Evolutionary conservation across 192 early-diverging fungal genomes (phyloP).

Genomic region (Backusella macrospora): DNA sequence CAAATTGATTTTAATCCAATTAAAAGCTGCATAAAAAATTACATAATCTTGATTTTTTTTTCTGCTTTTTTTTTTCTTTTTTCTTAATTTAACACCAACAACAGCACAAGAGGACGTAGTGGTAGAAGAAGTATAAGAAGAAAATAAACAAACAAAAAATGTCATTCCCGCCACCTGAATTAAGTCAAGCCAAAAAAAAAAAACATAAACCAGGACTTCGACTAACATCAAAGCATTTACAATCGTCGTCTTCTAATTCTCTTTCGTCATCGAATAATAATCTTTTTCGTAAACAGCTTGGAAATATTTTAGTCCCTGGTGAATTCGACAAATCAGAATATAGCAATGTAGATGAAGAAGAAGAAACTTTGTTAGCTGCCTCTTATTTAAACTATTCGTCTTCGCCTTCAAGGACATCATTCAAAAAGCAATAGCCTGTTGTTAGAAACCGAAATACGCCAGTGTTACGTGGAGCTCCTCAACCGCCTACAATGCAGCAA

Average conservation of each 20-base stretch:
- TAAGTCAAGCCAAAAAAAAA: too few species aligned
- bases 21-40: too few species aligned
- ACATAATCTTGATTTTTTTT: too few species aligned
- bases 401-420: background rate
- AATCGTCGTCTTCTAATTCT: too few species aligned
- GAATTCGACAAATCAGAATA: too few species aligned
- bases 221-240: background rate
- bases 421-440: too few species aligned
- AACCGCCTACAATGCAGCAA: background rate
- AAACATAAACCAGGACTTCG: conserved; percentile 22
- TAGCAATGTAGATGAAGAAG: too few species aligned
- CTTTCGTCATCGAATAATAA: conserved; percentile 14
- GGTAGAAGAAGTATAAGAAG: too few species aligned
- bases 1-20: too few species aligned
- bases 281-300: conserved; percentile 25
- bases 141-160: background rate
- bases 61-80: too few species aligned
- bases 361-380: conserved; percentile 14
- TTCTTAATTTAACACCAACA: too few species aligned
- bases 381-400: conserved; percentile 2
- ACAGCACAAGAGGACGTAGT: too few species aligned
- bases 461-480: conserved; percentile 4
- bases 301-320: conserved; percentile 25
- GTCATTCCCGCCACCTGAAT: background rate
- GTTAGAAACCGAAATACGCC: background rate